Conservation (phyloP, 768 basidiomycete species). For the Rossbeevera mucosa region DNA sequence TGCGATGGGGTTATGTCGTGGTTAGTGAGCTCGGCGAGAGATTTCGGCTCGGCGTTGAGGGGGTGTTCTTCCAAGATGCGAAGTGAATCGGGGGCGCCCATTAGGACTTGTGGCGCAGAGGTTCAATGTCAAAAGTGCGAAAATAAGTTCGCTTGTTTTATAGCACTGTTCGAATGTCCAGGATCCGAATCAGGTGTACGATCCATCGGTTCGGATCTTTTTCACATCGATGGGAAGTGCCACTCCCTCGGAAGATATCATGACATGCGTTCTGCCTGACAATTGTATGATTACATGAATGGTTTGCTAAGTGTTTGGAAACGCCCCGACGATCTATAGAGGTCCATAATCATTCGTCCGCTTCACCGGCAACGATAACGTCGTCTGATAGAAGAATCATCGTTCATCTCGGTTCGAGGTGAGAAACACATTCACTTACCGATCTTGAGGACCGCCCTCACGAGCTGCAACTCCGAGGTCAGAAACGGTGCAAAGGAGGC, state of each 20-base stretch:
- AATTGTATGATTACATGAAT: slow-evolving; percentile 23
- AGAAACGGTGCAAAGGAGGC: slow-evolving; percentile 1
- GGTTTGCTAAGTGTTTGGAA: slow-evolving; percentile 17
- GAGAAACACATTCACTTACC: slow-evolving; percentile 41
- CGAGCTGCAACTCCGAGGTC: slow-evolving; percentile 47
- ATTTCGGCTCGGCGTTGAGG: slow-evolving; percentile 67
- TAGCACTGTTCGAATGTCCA: background rate
- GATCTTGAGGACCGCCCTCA: slow-evolving; percentile 84
- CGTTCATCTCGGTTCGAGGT: slow-evolving; percentile 1
- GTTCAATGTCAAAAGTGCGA: background rate
- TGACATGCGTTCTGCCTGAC: background rate
- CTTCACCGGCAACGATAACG: slow-evolving; percentile 69
- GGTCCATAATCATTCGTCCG: slow-evolving; percentile 50
- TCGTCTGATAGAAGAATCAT: slow-evolving; percentile 54
- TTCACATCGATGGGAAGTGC: background rate
- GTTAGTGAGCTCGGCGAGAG: slow-evolving; percentile 48
- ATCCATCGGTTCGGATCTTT: background rate
- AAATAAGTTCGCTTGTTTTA: background rate
- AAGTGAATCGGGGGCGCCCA: slow-evolving; percentile 20
- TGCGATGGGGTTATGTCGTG: slow-evolving; percentile 53
- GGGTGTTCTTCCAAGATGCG: slow-evolving; percentile 37
- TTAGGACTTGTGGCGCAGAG: background rate
- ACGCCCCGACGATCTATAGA: slow-evolving; percentile 16
- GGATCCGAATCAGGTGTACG: too few relatives aligned
- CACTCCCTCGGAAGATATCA: background rate